Conservation (phyloP, 371 early-diverging fungal genomes). For the Batrachochytrium dendrobatidis region DNA sequence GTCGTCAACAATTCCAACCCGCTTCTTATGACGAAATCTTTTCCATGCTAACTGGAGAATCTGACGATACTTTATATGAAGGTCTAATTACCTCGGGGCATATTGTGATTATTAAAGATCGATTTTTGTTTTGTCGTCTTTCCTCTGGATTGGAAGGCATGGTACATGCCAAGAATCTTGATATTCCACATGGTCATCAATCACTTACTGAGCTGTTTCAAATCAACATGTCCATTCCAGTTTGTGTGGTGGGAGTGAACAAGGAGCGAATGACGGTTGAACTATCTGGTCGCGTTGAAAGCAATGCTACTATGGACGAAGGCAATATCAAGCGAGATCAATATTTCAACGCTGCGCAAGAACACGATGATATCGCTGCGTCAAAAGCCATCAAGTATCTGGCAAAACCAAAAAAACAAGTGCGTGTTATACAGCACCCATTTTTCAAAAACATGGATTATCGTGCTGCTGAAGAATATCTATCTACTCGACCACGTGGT, state of each 20-base stretch:
- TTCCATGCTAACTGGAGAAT: conserved; percentile 84
- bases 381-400: conserved; percentile 15
- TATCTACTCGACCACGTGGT: conserved; percentile 59
- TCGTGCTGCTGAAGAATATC: conserved; percentile 66
- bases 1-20: conserved; percentile 55
- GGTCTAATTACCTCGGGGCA: conserved; percentile 61
- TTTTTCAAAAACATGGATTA: conserved; percentile 69
- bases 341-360: conserved; percentile 64
- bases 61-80: conserved; percentile 53
- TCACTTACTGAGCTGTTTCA: conserved; percentile 20
- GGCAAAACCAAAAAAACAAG: conserved; percentile 10
- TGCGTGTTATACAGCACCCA: conserved; percentile 57
- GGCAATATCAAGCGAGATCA: conserved; percentile 35
- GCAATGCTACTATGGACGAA: conserved; percentile 15
- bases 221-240: conserved; percentile 62
- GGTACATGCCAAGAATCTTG: conserved; percentile 61
- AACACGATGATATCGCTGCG: conserved; percentile 42
- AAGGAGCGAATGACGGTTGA: conserved; percentile 51
- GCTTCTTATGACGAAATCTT: conserved; percentile 64
- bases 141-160: conserved; percentile 81
- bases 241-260: conserved; percentile 71
- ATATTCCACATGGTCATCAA: conserved; percentile 42
- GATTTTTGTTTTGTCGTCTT: conserved; percentile 64
- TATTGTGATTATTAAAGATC: conserved; percentile 58
- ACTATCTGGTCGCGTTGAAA: not conserved